Evolutionary conservation across 2,329 filamentous ascomycete species (phyloP).

Genomic region (Fusarium sp.): DNA sequence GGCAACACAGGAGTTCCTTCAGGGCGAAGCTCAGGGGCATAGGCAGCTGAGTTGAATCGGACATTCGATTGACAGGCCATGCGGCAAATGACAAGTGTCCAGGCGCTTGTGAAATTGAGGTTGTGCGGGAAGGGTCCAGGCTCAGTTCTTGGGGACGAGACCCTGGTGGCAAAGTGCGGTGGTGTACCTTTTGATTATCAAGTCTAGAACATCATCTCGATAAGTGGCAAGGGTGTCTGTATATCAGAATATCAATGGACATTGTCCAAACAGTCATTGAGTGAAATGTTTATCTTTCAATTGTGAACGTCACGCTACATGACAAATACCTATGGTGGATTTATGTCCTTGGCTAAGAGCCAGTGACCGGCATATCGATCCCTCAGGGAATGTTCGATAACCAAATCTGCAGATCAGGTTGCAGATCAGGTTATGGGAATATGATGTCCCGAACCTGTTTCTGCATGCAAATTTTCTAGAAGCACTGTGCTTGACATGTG

Average conservation of each 20-base stretch:
- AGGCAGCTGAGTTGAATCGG: background rate
- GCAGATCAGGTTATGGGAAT: constrained; percentile 7
- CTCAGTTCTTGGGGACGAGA: background rate
- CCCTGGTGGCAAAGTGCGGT: constrained; percentile 17
- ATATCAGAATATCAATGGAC: constrained; percentile 21
- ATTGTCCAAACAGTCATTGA: background rate
- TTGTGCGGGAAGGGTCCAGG: constrained; percentile 5
- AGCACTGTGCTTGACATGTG: constrained; percentile 16
- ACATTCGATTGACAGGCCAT: background rate
- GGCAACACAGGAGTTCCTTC: constrained; percentile 51
- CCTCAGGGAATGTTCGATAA: background rate
- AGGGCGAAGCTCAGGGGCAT: constrained; percentile 34
- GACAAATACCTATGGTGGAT: background rate
- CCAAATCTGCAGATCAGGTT: too few species aligned
- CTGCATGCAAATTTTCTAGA: background rate
- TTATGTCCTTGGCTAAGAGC: background rate
- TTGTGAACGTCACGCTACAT: background rate
- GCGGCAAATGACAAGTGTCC: constrained; percentile 9
- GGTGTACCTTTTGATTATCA: constrained; percentile 15
- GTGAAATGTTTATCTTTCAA: background rate
- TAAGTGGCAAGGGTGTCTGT: constrained; percentile 26
- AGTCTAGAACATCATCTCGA: constrained; percentile 15
- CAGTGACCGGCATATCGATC: background rate
- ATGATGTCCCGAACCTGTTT: constrained; percentile 11
- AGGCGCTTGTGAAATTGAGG: background rate